Conservation (phyloP, 23 red algal species). For the Gracilaria gracilis region DNA sequence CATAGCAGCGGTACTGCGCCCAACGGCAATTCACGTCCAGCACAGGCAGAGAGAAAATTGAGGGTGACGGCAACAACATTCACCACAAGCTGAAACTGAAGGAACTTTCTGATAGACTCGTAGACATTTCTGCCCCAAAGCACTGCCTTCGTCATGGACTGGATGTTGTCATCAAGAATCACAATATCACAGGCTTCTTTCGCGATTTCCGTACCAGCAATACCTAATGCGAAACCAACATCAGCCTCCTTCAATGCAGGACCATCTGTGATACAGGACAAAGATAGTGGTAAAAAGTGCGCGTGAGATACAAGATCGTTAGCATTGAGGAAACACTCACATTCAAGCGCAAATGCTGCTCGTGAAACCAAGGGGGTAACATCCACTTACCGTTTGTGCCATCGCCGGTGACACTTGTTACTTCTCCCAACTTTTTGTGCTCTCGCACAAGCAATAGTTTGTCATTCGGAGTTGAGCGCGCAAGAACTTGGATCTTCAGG, state of each 20-base stretch:
- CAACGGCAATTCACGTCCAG: slow-evolving; percentile 75
- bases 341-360: background rate
- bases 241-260: slow-evolving; percentile 92
- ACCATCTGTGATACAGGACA: slow-evolving; percentile 42
- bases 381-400: slow-evolving; percentile 84
- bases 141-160: slow-evolving; percentile 91
- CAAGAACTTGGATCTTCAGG: slow-evolving; percentile 79
- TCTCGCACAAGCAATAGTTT: slow-evolving; percentile 83
- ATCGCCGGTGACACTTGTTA: slow-evolving; percentile 95
- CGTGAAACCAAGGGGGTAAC: background rate
- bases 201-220: slow-evolving; percentile 91
- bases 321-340: background rate
- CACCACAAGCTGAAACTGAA: slow-evolving; percentile 95
- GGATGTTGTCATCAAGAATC: slow-evolving; percentile 92
- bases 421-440: slow-evolving; percentile 81
- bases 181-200: slow-evolving; percentile 97
- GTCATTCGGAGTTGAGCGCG: slow-evolving; percentile 89
- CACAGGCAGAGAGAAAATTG: slow-evolving; percentile 92
- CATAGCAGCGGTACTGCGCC: slow-evolving; percentile 89
- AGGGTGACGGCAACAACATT: slow-evolving; percentile 94
- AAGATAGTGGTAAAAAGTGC: background rate
- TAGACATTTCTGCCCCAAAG: slow-evolving; percentile 95
- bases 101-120: slow-evolving; percentile 87
- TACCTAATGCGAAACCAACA: slow-evolving; percentile 91
- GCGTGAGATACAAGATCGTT: background rate